These are phyloP conservation scores for Umbelopsis vinacea DNA, from an alignment of 192 early-diverging fungal species.

Conservation along the genomic window DNA sequence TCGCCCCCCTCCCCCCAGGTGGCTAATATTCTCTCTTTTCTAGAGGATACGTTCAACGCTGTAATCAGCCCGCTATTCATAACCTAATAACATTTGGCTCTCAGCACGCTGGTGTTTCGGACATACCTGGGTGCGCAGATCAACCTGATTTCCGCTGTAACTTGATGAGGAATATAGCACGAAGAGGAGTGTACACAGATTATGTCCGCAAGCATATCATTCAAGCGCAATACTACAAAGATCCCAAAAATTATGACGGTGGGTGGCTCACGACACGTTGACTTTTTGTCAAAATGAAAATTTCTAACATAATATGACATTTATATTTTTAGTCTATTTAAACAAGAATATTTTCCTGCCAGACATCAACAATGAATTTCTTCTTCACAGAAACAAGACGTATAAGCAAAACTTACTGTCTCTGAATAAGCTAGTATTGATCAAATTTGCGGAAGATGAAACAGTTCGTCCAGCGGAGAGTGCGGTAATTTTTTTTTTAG, in stretches of 20 bases:
- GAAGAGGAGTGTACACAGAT: constrained; percentile 79
- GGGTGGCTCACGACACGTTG: background rate
- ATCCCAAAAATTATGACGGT: constrained; percentile 35
- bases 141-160: constrained; percentile 61
- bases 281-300: too few relatives aligned
- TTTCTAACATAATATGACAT: constrained; percentile 41
- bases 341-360: constrained; percentile 85
- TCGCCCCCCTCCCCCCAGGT: background rate
- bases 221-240: constrained; percentile 96
- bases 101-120: constrained; percentile 79
- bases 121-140: constrained; percentile 77
- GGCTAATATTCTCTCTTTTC: constrained; percentile 29
- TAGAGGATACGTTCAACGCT: constrained; percentile 85
- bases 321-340: constrained; percentile 71
- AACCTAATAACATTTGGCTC: constrained; percentile 88
- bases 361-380: constrained; percentile 82
- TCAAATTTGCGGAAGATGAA: constrained; percentile 77
- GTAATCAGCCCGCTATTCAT: constrained; percentile 72
- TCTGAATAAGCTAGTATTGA: constrained; percentile 82
- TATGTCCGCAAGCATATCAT: constrained; percentile 85
- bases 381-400: constrained; percentile 47
- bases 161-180: constrained; percentile 77
- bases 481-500: constrained; percentile 48
- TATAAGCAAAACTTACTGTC: constrained; percentile 63
- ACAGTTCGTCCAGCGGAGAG: constrained; percentile 73